Evolutionary conservation across 2,329 filamentous ascomycete genomes (phyloP), one percentile per base, ranked within the genome.

Genomic region (Cladosporium sp.): DNA sequence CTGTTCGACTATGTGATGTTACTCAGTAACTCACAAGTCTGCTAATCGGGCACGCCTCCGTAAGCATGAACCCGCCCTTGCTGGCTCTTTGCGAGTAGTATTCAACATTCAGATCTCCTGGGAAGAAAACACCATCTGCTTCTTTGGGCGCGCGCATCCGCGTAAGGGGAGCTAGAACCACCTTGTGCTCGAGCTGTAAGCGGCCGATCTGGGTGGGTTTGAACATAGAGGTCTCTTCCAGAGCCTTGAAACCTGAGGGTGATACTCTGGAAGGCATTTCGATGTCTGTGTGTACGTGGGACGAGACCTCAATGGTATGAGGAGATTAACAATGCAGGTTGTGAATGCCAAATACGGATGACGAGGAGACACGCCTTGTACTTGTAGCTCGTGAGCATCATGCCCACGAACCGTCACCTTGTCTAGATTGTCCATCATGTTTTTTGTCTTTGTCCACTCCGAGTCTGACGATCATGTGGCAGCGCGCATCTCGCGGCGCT

Each of bases 41-140:
- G 73, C 71, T 82, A 72, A 77, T 84, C 75, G 79, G 79, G 8
- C 83, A 84, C 0, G 79, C 85, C 71, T 88, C 86, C 2, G 81
- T 81, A 67, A 88, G 82, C 49, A 88, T 74, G 5, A 88, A 76
- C 1, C 83, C 85, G 18, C 85, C 70, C 54, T 66, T 67, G 43
- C 65, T 79, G 49, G 79, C 83, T 36, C 85, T 80, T 70, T 88
- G 84, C n/a, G 75, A 73, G 72, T 86, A 87, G 75, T 86, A 84
- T 62, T 86, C 81, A 76, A 67, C 79, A 70, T 46, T 77, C 74
- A 67, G 79, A 71, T 25, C 69, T 10, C 67, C 63, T 14, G 82
- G 82, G 3, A 82, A 79, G 68, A 84, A 81, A 54, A 83, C 75
- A 59, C 85, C 78, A 58, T 73, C 71, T 8, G 59, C 58, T 32